Percentiles rank a stretch among this genome's conserved stretches.
Conservation (phyloP, 352 stramenopile genomes). For the Elongisporangium prolatum region DNA sequence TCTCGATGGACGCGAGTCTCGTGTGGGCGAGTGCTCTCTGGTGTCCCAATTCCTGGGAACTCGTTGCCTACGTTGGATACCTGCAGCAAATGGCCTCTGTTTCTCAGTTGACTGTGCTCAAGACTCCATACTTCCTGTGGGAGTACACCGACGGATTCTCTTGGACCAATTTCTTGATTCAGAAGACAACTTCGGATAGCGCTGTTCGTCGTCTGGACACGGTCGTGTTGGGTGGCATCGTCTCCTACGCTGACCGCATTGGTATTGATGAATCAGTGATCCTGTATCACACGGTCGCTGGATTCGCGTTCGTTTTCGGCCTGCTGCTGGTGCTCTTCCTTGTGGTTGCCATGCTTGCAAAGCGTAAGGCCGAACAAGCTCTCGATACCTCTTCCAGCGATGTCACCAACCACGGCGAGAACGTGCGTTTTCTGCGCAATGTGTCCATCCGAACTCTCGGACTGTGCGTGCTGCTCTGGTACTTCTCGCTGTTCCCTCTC, state of each 20-base stretch:
- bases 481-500: conserved; percentile 56
- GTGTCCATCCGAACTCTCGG: conserved; percentile 56
- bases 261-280: conserved; percentile 42
- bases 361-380: conserved; percentile 43
- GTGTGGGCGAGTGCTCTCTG: conserved; percentile 39
- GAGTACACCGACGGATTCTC: conserved; percentile 67
- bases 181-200: conserved; percentile 7
- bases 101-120: conserved; percentile 54
- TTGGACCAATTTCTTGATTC: conserved; percentile 64
- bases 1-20: conserved; percentile 40
- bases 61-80: conserved; percentile 60
- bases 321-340: conserved; percentile 39
- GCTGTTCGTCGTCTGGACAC: conserved; percentile 42
- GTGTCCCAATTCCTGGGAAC: conserved; percentile 77
- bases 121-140: conserved; percentile 63
- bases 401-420: not conserved
- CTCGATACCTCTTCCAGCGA: conserved; percentile 9
- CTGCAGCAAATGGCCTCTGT: conserved; percentile 64
- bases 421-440: conserved; percentile 19
- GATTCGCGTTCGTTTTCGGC: conserved; percentile 36
- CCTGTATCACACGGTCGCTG: conserved; percentile 24
- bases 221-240: conserved; percentile 47
- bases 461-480: conserved; percentile 57
- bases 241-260: conserved; percentile 54
- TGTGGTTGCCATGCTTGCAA: conserved; percentile 40